Evolutionary conservation across 768 basidiomycete genomes (phyloP).

Genomic region (Cyathus striatus): DNA sequence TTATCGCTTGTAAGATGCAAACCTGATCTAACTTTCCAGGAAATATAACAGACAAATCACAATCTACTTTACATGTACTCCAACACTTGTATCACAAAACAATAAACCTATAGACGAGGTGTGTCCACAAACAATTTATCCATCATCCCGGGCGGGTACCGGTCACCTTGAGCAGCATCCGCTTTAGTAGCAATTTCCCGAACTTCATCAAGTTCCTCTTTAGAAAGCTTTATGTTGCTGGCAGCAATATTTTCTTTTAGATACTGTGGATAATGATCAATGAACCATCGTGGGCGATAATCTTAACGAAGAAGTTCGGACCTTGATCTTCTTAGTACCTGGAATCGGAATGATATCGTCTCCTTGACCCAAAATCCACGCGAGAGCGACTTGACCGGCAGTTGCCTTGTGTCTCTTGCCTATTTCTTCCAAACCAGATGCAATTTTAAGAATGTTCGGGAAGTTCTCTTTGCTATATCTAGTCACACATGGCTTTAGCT

Average conservation of each 20-base stretch:
- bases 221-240: conserved; percentile 22
- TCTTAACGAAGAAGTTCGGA: conserved; percentile 4
- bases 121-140: conserved; percentile 30
- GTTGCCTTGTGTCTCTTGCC: conserved; percentile 35
- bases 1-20: too few species aligned
- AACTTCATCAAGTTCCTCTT: conserved; percentile 31
- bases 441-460: conserved; percentile 38
- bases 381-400: conserved; percentile 42
- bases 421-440: conserved; percentile 28
- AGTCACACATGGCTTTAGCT: conserved; percentile 10
- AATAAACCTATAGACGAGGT: too few species aligned
- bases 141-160: conserved; percentile 25
- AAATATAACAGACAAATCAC: too few species aligned
- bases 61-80: too few species aligned
- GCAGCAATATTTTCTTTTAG: conserved; percentile 41
- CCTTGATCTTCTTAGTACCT: conserved; percentile 36
- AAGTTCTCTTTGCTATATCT: conserved; percentile 38
- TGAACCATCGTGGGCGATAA: not conserved
- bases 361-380: conserved; percentile 45
- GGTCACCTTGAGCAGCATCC: conserved; percentile 20
- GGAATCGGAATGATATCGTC: conserved; percentile 44
- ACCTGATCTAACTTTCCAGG: too few species aligned
- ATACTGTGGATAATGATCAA: conserved; percentile 15
- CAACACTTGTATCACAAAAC: too few species aligned
- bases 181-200: conserved; percentile 27